Evolutionary conservation across 2,329 filamentous ascomycete species (phyloP).

Genomic region (Pyrenochaeta sp.): DNA sequence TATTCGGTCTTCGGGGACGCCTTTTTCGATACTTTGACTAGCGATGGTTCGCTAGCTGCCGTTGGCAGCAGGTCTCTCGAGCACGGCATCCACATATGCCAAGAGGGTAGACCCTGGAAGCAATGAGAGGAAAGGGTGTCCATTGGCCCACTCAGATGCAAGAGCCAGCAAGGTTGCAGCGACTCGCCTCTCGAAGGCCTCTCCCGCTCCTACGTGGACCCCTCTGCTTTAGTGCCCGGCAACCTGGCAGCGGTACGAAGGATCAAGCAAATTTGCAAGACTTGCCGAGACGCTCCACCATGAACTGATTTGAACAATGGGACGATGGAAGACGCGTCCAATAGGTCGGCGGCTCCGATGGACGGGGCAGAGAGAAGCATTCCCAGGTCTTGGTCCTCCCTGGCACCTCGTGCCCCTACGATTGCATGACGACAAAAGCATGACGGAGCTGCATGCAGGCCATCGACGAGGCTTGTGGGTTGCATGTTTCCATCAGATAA

Average conservation of each 20-base stretch:
- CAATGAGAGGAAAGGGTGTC: neutral
- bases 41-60: neutral
- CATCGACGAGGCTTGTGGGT: conserved; percentile 3
- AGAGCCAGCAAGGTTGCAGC: neutral
- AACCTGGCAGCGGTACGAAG: neutral
- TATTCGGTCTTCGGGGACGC: neutral
- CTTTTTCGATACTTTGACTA: neutral
- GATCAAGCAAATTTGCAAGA: neutral
- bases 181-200: neutral
- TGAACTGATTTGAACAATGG: neutral
- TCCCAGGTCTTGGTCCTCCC: neutral
- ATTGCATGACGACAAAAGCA: conserved; percentile 4
- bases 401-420: conserved; percentile 1
- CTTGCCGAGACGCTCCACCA: neutral
- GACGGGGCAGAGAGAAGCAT: neutral
- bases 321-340: neutral
- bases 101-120: neutral
- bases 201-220: neutral
- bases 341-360: neutral
- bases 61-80: neutral
- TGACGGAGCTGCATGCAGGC: neutral
- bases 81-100: neutral
- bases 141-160: neutral
- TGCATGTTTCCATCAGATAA: conserved; percentile 34
- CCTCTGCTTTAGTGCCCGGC: neutral